phyloP scores from a whole-genome alignment of 2,329 filamentous ascomycete genomes.

The Fusarium tupiense region DNA sequence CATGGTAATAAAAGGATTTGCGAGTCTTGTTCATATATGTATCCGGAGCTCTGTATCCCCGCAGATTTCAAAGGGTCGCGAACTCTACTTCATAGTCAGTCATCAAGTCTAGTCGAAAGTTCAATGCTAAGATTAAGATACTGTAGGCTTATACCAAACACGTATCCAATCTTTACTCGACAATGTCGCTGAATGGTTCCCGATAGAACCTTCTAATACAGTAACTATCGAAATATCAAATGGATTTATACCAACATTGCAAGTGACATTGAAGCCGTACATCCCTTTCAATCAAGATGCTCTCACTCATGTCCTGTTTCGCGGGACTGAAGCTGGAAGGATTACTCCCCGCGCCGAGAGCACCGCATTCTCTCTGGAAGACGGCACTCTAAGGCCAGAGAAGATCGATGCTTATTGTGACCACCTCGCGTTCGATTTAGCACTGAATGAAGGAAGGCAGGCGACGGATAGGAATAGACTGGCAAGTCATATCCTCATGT shows the following conservation, averaged over 20 bases:
- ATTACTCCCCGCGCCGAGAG: background rate
- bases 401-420: background rate
- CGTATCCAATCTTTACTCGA: background rate
- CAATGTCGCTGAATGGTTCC: background rate
- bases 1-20: accelerated
- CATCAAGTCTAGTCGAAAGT: accelerated
- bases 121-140: background rate
- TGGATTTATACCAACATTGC: background rate
- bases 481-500: background rate
- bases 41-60: background rate
- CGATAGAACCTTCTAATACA: accelerated
- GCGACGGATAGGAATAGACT: background rate
- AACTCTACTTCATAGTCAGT: background rate
- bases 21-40: background rate
- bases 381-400: background rate
- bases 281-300: background rate
- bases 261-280: background rate
- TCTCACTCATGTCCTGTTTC: background rate
- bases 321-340: background rate
- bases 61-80: background rate
- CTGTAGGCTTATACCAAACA: background rate
- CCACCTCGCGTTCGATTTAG: background rate
- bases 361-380: background rate
- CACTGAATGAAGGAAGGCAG: background rate
- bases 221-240: background rate